Evolutionary conservation across 345 rosid genomes (phyloP), one percentile per base, ranked within the genome.

Genomic region (Brassica incana): DNA sequence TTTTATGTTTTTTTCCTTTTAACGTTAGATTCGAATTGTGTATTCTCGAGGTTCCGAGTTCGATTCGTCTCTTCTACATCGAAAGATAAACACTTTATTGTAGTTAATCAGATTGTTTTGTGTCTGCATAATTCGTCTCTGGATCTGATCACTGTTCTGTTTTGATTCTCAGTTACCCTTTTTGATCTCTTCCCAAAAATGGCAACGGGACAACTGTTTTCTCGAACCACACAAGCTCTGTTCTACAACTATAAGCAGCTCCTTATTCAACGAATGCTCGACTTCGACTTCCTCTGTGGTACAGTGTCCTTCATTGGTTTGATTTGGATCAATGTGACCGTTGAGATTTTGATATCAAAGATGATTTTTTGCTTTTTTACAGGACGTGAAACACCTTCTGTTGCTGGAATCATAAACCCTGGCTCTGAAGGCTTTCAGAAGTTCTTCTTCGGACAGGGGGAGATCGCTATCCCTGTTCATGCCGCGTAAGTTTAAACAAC

Each of bases 201-300:
- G 99, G 96, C 99, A 1, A 93, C 97, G 11, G 99, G 99, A 38
- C 99, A 95, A 72, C 87, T 93, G 5, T 95, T 95, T 83, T 95
- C 98, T 5, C 86, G 85, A 23, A 88, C 91, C 18, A 93, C 98
- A 16, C 98, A 95, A 77, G 96, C 99, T 61, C 75, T 91, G 65
- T 93, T 95, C 85, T 95, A 95, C 76, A 95, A 95, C 71, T 95
- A 89, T 81, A 95, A 95, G 94, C 97, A 89, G 84, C 98, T 91
- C 69, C 99, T 97, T 4, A 84, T 95, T 69, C 99, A 95, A 74
- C 97, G 99, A 80, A 95, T 90, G 99, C 99, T 95, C 76, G 98
- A 95, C 85, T 95, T 95, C 62, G 99, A 95, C 84, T 95, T 95
- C 85, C 97, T 95, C 30, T 95, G 98, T 33, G 99, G 99, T 93